Evolutionary conservation across 2,329 filamentous ascomycete genomes (phyloP), one percentile per base, ranked within the genome.

Genomic region (Fusarium temperatum): DNA sequence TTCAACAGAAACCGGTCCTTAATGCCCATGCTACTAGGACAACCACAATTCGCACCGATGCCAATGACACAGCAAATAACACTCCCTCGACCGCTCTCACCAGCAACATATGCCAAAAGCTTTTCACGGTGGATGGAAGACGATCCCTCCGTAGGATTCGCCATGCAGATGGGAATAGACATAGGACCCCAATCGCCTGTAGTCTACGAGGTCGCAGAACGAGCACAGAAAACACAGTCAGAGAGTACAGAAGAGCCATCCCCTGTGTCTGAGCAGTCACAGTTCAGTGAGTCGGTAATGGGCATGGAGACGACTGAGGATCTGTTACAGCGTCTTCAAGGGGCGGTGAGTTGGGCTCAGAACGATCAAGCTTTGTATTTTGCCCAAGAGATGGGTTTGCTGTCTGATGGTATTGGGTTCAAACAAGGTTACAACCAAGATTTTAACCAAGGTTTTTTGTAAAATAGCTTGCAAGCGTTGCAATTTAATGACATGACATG

Each of bases 101-200:
- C 71, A 8, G 47, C 56, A 1, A 61, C 70, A 3, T 60, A 66
- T 1, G 59, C 63, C 2, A 72, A 61, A 12, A 55, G 55, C n/a
- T 47, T 76, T 22, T 62, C 74, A 1, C 55, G 64, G 3, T 76
- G 74, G 74, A 58, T 76, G 54, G 56, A 76, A 17, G 65, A 75
- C 9, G 74, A 76, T 5, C 60, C 66, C 1, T 76, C 63, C 0
- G 45, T 76, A 2, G 55, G 58, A 0, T 77, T 76, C 15, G 74
- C 74, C 8, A 62, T 68, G 15, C 66, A 76, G 14, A 75, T 76
- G 74, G 74, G 74, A 0, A 59, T 76, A 8, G 72, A 53, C 5
- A 47, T 74, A 3, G 58, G 50, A 0, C n/a, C 47, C 0, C 56
- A 22, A 2, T 30, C 54, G 0, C 32, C 39, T 1, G 8, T 28